phyloP scores from a whole-genome alignment of 345 rosid species.

The Acer campestre region DNA sequence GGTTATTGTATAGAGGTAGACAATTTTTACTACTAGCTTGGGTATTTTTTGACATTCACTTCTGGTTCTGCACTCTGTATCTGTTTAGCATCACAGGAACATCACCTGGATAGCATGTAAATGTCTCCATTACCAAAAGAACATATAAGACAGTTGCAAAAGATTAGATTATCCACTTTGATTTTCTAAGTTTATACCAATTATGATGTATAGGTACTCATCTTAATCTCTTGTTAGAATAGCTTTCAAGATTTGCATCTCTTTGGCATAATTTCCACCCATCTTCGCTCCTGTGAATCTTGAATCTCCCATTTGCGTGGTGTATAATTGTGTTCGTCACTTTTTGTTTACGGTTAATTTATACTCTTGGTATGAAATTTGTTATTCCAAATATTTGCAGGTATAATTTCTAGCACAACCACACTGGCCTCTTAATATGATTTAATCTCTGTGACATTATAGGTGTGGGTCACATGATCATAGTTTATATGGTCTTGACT shows the following conservation, averaged over 20 bases:
- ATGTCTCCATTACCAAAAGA: neutral
- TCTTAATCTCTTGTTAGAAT: neutral
- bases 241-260: neutral
- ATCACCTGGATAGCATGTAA: neutral
- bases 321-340: neutral
- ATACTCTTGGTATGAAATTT: constrained; percentile 3
- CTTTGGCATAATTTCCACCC: neutral
- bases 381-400: neutral
- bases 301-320: neutral
- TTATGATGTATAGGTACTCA: neutral
- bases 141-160: neutral
- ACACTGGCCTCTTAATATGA: constrained; percentile 7
- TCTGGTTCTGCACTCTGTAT: neutral
- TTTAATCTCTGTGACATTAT: constrained; percentile 23
- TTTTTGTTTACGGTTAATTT: neutral
- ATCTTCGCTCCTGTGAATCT: neutral
- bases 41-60: neutral
- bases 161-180: neutral
- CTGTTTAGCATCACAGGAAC: neutral
- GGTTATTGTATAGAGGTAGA: neutral
- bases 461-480: constrained; percentile 98
- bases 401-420: neutral
- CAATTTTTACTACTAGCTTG: neutral
- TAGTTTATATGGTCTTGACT: constrained; percentile 86
- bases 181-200: neutral